Percentiles rank a stretch among this genome's conserved stretches.
phyloP scores from a whole-genome alignment of 139 green algal genomes.

The Coelastrella sp. region DNA sequence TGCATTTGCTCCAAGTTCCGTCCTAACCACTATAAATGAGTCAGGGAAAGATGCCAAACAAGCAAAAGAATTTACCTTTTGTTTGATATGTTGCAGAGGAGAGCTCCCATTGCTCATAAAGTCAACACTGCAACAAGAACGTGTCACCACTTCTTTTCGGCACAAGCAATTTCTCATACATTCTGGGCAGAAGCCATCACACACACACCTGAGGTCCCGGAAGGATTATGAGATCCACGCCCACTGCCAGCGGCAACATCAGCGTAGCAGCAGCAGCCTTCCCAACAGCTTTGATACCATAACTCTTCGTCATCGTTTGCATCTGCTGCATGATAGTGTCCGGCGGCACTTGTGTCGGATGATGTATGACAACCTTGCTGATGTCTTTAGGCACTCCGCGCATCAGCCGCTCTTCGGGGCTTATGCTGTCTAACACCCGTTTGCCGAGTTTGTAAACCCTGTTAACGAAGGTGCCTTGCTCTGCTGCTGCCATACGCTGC shows the following conservation, averaged over 20 bases:
- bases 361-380: constrained; percentile 47
- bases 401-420: constrained; percentile 50
- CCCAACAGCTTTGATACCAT: constrained; percentile 40
- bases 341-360: constrained; percentile 15
- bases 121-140: no score
- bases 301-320: constrained; percentile 47
- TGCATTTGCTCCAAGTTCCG: no score
- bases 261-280: constrained; percentile 44
- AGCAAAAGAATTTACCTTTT: no score
- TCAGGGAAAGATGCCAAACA: no score
- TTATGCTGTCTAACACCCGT: constrained; percentile 44
- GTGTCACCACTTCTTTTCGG: no score
- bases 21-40: no score
- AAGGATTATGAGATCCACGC: constrained; percentile 50
- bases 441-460: constrained; percentile 44
- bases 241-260: constrained; percentile 51
- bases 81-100: no score
- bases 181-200: no score
- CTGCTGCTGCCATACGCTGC: constrained; percentile 30
- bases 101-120: no score
- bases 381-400: constrained; percentile 44
- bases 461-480: constrained; percentile 28
- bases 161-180: neutral
- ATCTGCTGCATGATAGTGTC: constrained; percentile 44
- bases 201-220: constrained; percentile 35